A percentile compares a stretch with the other conserved stretches of the same genome.
Conservation (phyloP, 495 filamentous ascomycete genomes). For the Penicillium odoratum region DNA sequence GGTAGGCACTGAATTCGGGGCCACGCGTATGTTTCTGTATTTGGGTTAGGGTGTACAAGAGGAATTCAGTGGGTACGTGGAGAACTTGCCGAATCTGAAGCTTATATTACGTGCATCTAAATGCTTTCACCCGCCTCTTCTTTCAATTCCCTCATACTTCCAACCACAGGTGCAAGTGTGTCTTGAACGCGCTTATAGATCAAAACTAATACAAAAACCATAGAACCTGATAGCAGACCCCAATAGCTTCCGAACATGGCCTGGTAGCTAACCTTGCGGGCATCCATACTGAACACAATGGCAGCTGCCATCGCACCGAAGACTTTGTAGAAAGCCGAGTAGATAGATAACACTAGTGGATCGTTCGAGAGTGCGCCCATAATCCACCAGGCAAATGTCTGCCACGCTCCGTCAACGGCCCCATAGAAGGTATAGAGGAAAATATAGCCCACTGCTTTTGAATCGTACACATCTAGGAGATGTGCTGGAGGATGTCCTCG, state of each 20-base stretch:
- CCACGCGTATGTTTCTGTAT: no score
- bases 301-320: constrained; percentile 21
- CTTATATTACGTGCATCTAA: no score
- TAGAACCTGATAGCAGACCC: constrained; percentile 16
- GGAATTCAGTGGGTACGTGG: no score
- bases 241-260: constrained; percentile 20
- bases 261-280: constrained; percentile 13
- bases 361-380: constrained; percentile 16
- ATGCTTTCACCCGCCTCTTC: not conserved
- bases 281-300: constrained; percentile 19
- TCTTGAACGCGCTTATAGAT: constrained; percentile 14
- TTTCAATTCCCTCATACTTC: not conserved
- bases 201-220: constrained; percentile 11
- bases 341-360: constrained; percentile 15
- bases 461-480: constrained; percentile 10
- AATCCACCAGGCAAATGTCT: constrained; percentile 22
- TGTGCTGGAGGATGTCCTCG: constrained; percentile 4
- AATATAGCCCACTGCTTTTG: constrained; percentile 15
- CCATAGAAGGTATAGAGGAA: constrained; percentile 15
- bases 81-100: no score
- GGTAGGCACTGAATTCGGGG: no score
- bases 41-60: no score
- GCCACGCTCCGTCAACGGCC: constrained; percentile 17
- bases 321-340: constrained; percentile 20
- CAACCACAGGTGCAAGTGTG: not conserved